Evolutionary conservation across 2,329 filamentous ascomycete species (phyloP), one percentile per base, ranked within the genome.

Genomic region (Cercospora janseana): DNA sequence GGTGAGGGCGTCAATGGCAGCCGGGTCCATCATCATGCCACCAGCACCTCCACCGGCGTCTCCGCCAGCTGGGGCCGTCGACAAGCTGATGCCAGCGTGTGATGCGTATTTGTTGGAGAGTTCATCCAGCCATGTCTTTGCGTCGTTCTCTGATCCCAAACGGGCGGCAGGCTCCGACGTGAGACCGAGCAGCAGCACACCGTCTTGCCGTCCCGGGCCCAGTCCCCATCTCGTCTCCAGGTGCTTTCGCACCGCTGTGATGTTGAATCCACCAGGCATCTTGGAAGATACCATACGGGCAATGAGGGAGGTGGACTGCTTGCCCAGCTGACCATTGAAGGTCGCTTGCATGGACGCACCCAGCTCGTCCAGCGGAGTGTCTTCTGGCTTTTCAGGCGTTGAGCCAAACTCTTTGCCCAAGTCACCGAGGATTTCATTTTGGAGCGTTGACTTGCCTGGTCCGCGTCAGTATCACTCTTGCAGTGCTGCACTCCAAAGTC

Each of bases 1-100:
- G 65, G 93, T 98, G 46, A 98, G 79, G 10, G 93, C 93, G 69
- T 98, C 93, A 58, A 98, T 86, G 46, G 93, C 93, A 29, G 92
- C 93, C 6, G 93, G 93, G 65, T 98, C 93, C 91, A 98, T 97
- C 88, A 98, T 95, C 93, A 98, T 97, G 67, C 91, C 92, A 59
- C 81, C 87, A 50, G 78, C 81, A 54, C 80, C 86, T 48, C 78
- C 85, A 47, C 83, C 86, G 54, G 80, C 81, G 57, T 88, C 89
- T 54, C 85, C 86, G 44, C 86, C 81, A 20, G 88, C 80, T 15
- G 75, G 67, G 21, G 86, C 83, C 5, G 87, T 83, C 4, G 90
- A 86, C 52, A 98, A 75, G 69, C 78, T 94, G 70, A 98, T 84
- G 54, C 93, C 93, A 37, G 87, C 85, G 55, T 82, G 83, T 21